Evolutionary conservation across 495 filamentous ascomycete species (phyloP).

Genomic region (Penicillium atrosanguineum): DNA sequence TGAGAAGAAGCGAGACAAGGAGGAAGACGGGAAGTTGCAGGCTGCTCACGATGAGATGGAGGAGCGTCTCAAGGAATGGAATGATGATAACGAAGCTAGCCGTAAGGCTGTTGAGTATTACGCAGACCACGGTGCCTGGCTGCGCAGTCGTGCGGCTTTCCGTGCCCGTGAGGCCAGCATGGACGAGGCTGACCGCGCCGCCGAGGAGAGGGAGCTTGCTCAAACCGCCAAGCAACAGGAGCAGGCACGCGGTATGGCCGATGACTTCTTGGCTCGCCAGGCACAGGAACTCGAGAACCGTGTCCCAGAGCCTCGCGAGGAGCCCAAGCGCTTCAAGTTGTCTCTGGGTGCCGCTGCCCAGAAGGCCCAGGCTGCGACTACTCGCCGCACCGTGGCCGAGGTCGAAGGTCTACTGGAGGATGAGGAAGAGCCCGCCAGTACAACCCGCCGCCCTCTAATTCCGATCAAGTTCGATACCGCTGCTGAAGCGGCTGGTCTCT

Average conservation of each 20-base stretch:
- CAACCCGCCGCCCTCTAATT: constrained; percentile 74
- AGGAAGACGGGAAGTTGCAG: constrained; percentile 57
- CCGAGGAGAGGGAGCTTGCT: constrained; percentile 72
- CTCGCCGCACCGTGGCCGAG: constrained; percentile 81
- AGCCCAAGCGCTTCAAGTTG: constrained; percentile 88
- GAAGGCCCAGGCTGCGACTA: constrained; percentile 69
- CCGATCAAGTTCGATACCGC: constrained; percentile 89
- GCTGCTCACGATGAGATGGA: constrained; percentile 69
- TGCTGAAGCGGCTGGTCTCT: constrained; percentile 63
- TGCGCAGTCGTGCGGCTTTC: constrained; percentile 73
- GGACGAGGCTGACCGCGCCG: constrained; percentile 78
- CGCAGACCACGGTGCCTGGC: constrained; percentile 77
- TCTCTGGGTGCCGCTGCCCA: constrained; percentile 87
- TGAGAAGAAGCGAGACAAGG: constrained; percentile 72
- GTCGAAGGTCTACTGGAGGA: constrained; percentile 93
- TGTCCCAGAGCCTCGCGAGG: constrained; percentile 60
- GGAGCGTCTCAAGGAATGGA: constrained; percentile 74
- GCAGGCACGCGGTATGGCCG: constrained; percentile 80
- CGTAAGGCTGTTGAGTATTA: constrained; percentile 82
- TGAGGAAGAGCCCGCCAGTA: constrained; percentile 76
- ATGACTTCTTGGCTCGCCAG: constrained; percentile 87
- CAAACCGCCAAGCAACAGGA: constrained; percentile 69
- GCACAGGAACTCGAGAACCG: constrained; percentile 74
- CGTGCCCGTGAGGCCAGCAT: constrained; percentile 66
- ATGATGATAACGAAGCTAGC: constrained; percentile 77